A percentile compares a stretch with the other conserved stretches of the same genome.
Evolutionary conservation across 306 rosid genomes (phyloP).

Genomic region (Senna tora): DNA sequence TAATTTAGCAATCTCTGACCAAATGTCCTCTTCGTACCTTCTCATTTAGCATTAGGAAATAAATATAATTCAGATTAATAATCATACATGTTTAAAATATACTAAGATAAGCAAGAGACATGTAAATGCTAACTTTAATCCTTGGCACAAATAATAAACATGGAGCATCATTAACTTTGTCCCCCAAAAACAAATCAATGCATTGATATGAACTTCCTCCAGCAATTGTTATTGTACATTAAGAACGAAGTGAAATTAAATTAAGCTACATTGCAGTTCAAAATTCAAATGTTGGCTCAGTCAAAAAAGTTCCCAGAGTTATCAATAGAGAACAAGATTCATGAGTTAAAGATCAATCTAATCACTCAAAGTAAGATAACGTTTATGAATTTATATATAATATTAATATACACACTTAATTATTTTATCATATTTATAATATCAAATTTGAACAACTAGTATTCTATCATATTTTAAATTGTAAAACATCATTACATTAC

Average conservation of each 20-base stretch:
- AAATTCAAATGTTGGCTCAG: conserved; percentile 16
- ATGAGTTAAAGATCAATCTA: not conserved
- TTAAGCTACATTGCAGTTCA: not conserved
- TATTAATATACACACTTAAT: too few relatives aligned
- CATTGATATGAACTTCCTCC: not conserved
- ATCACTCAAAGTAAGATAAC: not conserved
- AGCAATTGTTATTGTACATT: not conserved
- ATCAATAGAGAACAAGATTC: not conserved
- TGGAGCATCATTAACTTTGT: conserved; percentile 6
- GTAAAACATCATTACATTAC: too few relatives aligned
- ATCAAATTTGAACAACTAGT: too few relatives aligned
- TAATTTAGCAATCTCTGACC: conserved; percentile 87
- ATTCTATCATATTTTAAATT: too few relatives aligned
- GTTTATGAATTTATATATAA: too few relatives aligned
- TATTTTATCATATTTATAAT: too few relatives aligned
- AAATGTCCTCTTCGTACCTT: conserved; percentile 88
- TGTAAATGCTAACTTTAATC: not conserved
- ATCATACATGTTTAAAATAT: not conserved
- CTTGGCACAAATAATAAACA: not conserved
- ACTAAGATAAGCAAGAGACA: not conserved
- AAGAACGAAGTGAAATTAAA: not conserved
- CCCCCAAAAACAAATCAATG: not conserved
- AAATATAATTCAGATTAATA: conserved; percentile 1
- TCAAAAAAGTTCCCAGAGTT: conserved; percentile 13
- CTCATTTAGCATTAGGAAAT: conserved; percentile 32